A percentile compares a stretch with the other conserved stretches of the same genome.
Conservation (phyloP, 805 yeast genomes). For the Yamadazyma ubonensis region DNA sequence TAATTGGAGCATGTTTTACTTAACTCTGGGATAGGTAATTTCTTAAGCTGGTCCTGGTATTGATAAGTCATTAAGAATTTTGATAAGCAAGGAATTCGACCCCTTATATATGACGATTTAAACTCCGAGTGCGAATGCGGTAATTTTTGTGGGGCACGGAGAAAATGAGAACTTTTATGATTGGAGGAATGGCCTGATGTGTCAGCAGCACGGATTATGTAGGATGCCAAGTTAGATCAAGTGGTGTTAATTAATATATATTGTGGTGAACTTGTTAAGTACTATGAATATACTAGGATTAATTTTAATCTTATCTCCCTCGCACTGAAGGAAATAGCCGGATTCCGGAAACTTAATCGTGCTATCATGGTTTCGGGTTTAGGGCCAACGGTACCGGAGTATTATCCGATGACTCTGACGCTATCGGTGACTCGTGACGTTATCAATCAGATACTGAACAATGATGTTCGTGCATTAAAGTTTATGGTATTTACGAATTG, state of each 20-base stretch:
- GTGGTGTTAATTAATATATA: too few relatives aligned
- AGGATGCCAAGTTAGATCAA: neutral
- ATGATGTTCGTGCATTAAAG: too few relatives aligned
- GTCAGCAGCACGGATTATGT: neutral
- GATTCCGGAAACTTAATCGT: constrained; percentile 1
- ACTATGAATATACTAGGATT: neutral
- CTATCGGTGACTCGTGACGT: too few relatives aligned
- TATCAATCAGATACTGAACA: too few relatives aligned
- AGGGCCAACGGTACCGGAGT: constrained; percentile 5
- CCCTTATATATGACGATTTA: constrained; percentile 6
- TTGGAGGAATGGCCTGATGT: neutral
- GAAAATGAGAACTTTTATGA: neutral
- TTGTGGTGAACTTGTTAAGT: too few relatives aligned
- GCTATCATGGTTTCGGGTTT: constrained; percentile 2
- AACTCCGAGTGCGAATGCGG: constrained; percentile 11
- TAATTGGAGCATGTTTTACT: constrained; percentile 65
- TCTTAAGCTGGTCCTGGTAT: constrained; percentile 55
- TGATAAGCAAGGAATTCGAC: neutral
- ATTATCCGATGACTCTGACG: constrained; percentile 1
- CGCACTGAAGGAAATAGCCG: constrained; percentile 6
- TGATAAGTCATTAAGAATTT: constrained; percentile 37
- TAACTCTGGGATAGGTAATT: constrained; percentile 80
- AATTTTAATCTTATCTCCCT: constrained; percentile 1
- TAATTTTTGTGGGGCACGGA: constrained; percentile 10
- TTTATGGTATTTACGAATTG: too few relatives aligned